These are phyloP conservation scores for Phallus indusiatus DNA, from an alignment of 768 basidiomycete genomes.

Conservation along the genomic window DNA sequence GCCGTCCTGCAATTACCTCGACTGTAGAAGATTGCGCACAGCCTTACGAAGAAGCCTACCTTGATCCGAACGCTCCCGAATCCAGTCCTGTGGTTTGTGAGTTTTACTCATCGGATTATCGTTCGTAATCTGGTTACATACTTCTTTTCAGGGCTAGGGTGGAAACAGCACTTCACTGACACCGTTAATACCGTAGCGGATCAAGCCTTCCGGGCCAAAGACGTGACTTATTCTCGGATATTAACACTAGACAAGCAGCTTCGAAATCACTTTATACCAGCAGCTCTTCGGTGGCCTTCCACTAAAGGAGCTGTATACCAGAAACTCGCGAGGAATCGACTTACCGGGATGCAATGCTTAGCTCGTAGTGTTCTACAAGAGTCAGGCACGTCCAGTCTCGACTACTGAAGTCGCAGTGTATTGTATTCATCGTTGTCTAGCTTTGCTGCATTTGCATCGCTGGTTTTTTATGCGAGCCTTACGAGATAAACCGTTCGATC, in stretches of 20 bases:
- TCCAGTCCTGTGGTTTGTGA: slow-evolving; percentile 4
- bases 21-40: slow-evolving; percentile 2
- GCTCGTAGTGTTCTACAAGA: slow-evolving; percentile 8
- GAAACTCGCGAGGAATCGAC: slow-evolving; percentile 2
- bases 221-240: slow-evolving; percentile 3
- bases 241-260: slow-evolving; percentile 6
- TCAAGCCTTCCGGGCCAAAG: slow-evolving; percentile 5
- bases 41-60: slow-evolving; percentile 7
- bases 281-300: slow-evolving; percentile 7
- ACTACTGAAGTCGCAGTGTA: not conserved
- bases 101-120: not conserved
- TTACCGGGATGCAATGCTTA: slow-evolving; percentile 9
- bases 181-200: slow-evolving; percentile 7
- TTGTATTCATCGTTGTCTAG: not conserved
- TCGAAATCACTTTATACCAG: slow-evolving; percentile 3
- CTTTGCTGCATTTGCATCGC: slow-evolving; percentile 7
- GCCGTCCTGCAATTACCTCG: slow-evolving; percentile 4
- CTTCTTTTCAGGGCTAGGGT: slow-evolving; percentile 4
- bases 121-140: not conserved
- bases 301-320: slow-evolving; percentile 9
- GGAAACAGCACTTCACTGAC: slow-evolving; percentile 10
- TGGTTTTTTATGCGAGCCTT: slow-evolving; percentile 9
- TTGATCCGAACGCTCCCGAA: slow-evolving; percentile 2
- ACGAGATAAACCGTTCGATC: slow-evolving; percentile 5
- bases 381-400: not conserved